Evolutionary conservation across 805 yeast species (phyloP), one percentile per base, ranked within the genome.

Genomic region (Pichia rugopelliculosa): DNA sequence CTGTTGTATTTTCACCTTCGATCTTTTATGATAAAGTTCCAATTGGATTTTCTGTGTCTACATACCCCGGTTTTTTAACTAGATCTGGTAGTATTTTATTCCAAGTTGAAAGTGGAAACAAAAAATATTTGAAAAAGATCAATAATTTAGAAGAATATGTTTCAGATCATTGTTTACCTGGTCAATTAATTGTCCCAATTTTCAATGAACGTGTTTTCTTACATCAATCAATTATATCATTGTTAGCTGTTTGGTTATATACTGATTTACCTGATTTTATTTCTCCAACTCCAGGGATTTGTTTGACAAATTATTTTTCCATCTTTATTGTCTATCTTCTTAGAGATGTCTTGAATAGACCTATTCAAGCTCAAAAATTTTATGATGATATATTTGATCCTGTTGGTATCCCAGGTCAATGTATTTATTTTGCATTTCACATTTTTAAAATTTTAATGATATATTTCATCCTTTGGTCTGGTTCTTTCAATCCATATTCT

Each of bases 251-350:
- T 17, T 93, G 99, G 98, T 75, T 93, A 50, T 93, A 90, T 65
- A 82, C 96, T 1, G 98, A 93, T 68, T 74, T 93, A 62, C 99
- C 99, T 2, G 96, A 88, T 60, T 76, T 72, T 57, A 71, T 88
- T 46, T 78, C 90, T 33, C 97, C 97, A 42, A 91, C 98, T 4
- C 98, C 98, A 0, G 96, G 96, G 22, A 75, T 81, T 48, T 84
- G 90, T 54, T 67, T 88, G 48, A 84, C 95, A 11, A 83, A 80
- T 57, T 77, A 79, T 55, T 48, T 80, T 24, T 67, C 75, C 6
- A 66, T 59, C 46, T 18, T 51, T 2, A 47, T 59, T 6, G 59
- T 65, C 13, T 50, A 55, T 23, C 21, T 70, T 2, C 57, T 73
- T 23, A 53, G 40, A 17, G 38, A 58, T 17, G 47, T 55, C 20